Evolutionary conservation across 1,284 basidiomycete genomes (phyloP).

Genomic region (Sanghuangporus sanghuang): DNA sequence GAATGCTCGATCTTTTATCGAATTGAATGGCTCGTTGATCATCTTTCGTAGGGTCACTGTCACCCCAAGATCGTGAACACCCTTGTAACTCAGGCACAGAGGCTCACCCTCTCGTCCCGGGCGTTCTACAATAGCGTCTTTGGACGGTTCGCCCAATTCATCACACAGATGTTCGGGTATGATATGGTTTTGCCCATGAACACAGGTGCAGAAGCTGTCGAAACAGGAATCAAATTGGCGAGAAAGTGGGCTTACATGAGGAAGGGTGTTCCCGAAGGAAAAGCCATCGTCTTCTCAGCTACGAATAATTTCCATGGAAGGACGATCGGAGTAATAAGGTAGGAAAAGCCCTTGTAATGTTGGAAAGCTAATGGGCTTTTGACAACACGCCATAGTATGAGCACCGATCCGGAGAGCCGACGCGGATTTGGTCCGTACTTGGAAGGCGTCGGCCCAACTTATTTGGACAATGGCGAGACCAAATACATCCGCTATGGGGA

Average conservation of each 20-base stretch:
- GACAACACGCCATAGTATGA: conserved; percentile 61
- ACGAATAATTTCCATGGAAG: conserved; percentile 96
- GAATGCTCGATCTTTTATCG: conserved; percentile 22
- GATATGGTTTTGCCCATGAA: conserved; percentile 99
- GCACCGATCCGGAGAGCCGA: conserved; percentile 90
- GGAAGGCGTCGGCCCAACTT: conserved; percentile 78
- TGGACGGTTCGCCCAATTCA: conserved; percentile 82
- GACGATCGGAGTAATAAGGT: conserved; percentile 86
- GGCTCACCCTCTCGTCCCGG: conserved; percentile 89
- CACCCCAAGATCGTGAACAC: conserved; percentile 86
- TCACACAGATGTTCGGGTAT: conserved; percentile 83
- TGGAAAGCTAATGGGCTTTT: not conserved
- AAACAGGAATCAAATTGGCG: conserved; percentile 82
- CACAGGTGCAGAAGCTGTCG: conserved; percentile 97
- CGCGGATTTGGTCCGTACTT: conserved; percentile 91
- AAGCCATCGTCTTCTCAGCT: conserved; percentile 86
- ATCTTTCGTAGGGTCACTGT: conserved; percentile 73
- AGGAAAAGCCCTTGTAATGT: not conserved
- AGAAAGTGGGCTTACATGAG: conserved; percentile 91
- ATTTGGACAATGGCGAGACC: conserved; percentile 43
- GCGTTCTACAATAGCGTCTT: conserved; percentile 96
- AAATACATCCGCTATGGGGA: conserved; percentile 78
- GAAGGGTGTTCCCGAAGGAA: conserved; percentile 80
- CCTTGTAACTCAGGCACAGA: conserved; percentile 82
- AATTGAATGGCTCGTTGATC: not conserved